Evolutionary conservation across 2,329 filamentous ascomycete species (phyloP).

Genomic region (Ilyonectria mors-panacis): DNA sequence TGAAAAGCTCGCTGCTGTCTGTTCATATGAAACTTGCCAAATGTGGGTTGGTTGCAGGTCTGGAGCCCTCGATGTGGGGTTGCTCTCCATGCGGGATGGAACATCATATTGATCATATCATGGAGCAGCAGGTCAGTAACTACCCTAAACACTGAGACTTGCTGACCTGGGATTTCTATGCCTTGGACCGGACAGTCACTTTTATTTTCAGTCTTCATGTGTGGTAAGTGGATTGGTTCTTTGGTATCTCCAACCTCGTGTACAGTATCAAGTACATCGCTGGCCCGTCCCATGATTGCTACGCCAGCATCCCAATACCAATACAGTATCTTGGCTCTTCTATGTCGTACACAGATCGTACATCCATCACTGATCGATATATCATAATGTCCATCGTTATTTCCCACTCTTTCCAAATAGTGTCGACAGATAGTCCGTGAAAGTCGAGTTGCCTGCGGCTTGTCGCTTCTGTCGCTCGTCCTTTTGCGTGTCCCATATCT

Average conservation of each 20-base stretch:
- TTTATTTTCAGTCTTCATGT: not conserved
- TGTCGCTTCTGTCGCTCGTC: conserved; percentile 66
- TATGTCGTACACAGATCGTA: conserved; percentile 41
- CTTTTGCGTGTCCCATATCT: conserved; percentile 60
- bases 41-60: not conserved
- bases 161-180: not conserved
- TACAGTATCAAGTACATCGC: not conserved
- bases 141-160: not conserved
- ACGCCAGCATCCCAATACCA: conserved; percentile 3
- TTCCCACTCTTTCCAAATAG: conserved; percentile 51
- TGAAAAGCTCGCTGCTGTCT: not conserved
- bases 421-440: conserved; percentile 49
- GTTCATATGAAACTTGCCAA: not conserved
- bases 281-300: not conserved
- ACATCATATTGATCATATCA: no score
- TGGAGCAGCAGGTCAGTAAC: not conserved
- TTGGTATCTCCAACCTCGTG: not conserved
- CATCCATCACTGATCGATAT: conserved; percentile 1
- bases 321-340: conserved; percentile 4
- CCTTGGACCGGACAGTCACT: not conserved
- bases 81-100: not conserved
- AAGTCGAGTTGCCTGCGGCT: conserved; percentile 51
- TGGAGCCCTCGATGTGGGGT: not conserved
- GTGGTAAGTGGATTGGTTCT: not conserved
- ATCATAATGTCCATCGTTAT: conserved; percentile 23